Evolutionary conservation across 805 yeast genomes (phyloP), one percentile per base, ranked within the genome.

Genomic region (Starmerella davenportii): DNA sequence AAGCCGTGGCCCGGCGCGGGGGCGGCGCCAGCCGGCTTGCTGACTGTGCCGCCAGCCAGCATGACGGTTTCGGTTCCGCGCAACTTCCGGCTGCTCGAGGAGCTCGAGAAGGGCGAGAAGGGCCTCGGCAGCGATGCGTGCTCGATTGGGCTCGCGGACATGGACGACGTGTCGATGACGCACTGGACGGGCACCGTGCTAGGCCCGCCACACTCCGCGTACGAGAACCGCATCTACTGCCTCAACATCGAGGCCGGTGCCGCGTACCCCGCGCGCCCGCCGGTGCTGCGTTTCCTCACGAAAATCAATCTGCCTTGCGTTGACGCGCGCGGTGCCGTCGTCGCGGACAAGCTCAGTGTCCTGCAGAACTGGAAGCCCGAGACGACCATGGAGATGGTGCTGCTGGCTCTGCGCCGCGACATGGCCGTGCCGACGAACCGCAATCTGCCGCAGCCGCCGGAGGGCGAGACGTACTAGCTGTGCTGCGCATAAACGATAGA

Each of bases 181-280:
- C 61, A 77, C 51, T 90, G 99, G 99, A 90, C 85, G 60, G 98
- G 95, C 11, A 90, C 99, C 25, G 87, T 90, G 38, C 64, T 90
- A 47, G 99, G 99, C 0, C 98, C 99, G 3, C 98, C 98, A 27
- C 93, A 79, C 53, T 72, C 74, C 36, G 64, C 71, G 21, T 95
- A 87, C 57, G 95, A 85, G 57, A 90, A 90, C 59, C 69, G 98
- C 54, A 90, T 90, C 45, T 90, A 90, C 58, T 76, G 81, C 27
- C 65, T 90, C 40, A 73, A 70, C 38, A 72, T 90, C 36, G 74
- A 72, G 45, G 85, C 95, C 57, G 95, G 84, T 17, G 73, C 71
- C 4, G 62, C 67, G 5, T 90, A 90, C 56, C 99, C 99, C 1
- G 90, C 79, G 44, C 57, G 68, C 48, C 95, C 99, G 3, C 99